Evolutionary conservation across 2,329 filamentous ascomycete species (phyloP).

Genomic region (Acrocalymma vagum): DNA sequence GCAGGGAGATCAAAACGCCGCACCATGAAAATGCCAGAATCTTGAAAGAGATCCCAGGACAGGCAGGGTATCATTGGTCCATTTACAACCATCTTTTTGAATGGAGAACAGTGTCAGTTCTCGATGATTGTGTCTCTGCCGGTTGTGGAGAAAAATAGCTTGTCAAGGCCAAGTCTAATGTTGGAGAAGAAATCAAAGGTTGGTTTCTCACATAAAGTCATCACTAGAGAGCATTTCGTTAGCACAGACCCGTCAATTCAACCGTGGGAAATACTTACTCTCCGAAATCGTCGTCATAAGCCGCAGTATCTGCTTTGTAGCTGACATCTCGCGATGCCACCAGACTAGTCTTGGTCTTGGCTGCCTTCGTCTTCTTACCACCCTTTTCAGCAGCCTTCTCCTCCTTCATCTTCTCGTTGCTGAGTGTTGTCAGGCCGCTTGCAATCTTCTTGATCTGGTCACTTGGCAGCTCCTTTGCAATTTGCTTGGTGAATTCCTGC

Average conservation of each 20-base stretch:
- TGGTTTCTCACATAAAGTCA: slow-evolving; percentile 48
- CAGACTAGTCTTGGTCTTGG: slow-evolving; percentile 91
- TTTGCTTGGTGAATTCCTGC: slow-evolving; percentile 87
- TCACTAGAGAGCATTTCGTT: slow-evolving; percentile 39
- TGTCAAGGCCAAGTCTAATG: slow-evolving; percentile 7
- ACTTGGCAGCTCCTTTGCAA: slow-evolving; percentile 86
- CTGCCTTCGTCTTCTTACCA: slow-evolving; percentile 95
- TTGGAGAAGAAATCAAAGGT: not conserved
- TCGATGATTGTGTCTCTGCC: slow-evolving; percentile 13
- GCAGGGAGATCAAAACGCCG: slow-evolving; percentile 13
- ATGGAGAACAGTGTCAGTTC: slow-evolving; percentile 12
- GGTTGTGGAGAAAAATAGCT: slow-evolving; percentile 11
- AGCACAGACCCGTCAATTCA: slow-evolving; percentile 12
- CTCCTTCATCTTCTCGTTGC: slow-evolving; percentile 98
- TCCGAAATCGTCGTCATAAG: slow-evolving; percentile 86
- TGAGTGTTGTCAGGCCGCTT: slow-evolving; percentile 83
- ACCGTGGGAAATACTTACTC: slow-evolving; percentile 68
- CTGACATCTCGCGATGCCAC: slow-evolving; percentile 69
- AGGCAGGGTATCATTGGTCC: slow-evolving; percentile 1
- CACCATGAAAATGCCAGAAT: slow-evolving; percentile 3
- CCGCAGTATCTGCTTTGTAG: slow-evolving; percentile 71
- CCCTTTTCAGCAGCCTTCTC: slow-evolving; percentile 95
- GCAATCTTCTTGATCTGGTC: slow-evolving; percentile 97
- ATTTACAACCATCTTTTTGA: slow-evolving; percentile 6
- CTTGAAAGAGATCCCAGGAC: not conserved